Evolutionary conservation across 331 rosid genomes (phyloP), one percentile per base, ranked within the genome.

Genomic region (Quercus phellos): DNA sequence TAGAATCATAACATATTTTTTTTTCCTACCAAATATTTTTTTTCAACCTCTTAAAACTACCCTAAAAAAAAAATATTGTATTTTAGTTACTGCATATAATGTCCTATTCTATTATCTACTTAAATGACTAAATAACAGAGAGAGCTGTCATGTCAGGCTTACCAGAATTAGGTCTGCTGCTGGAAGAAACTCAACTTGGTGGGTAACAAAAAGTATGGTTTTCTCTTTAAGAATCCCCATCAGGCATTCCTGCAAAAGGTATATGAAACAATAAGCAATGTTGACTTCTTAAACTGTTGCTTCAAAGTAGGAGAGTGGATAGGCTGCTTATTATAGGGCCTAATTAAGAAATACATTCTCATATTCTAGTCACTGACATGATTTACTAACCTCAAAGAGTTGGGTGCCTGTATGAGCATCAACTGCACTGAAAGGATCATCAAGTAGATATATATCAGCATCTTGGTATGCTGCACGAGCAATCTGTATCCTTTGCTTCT

Each of bases 371-470:
- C 19, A 10, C 14, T 35, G 42, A 58, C 73, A 3, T 29, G 32
- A 17, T 70, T 24, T 68, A 78, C 78, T 82, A 30, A 91, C 99
- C 97, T 90, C 83, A 67, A 95, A 95, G 74, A 95, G 94, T 73
- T 95, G 93, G 29, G 96, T 89, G 46, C 99, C 98, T 1, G 99
- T 95, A 78, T 92, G 99, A 86, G 99, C 99, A 89, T 95, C 99
- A 51, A 95, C 99, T 12, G 98, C 99, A 70, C 98, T 95, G 77
- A 91, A 95, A 85, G 99, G 99, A 53, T 92, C 98, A 55, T 95
- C 99, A 55, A 95, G 87, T 42, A 95, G 87, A 69, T 95, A 95
- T 35, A 93, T 91, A n/a, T 95, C 97, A 30, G 98, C 94, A 74
- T 92, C 99, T 27, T 92, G 90, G 80, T 95, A 95, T 32, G 90